Conservation (phyloP, 179 eudicot genomes). For the Drosera spatulata region DNA sequence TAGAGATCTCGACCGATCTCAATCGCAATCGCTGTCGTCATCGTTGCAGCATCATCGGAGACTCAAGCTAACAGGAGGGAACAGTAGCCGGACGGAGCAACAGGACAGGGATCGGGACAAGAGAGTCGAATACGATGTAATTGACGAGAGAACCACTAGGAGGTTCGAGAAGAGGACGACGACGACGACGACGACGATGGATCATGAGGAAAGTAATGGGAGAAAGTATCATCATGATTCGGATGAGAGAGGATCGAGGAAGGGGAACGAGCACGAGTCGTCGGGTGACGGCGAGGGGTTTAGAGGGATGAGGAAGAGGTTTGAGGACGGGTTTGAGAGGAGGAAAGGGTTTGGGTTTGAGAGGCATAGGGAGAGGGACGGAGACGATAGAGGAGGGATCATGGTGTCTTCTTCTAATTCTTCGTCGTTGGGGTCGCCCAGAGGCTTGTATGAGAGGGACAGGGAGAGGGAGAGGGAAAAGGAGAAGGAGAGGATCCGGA, state of each 20-base stretch:
- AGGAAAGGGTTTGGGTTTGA: slow-evolving; percentile 85
- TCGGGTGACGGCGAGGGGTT: slow-evolving; percentile 38
- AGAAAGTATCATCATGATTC: slow-evolving; percentile 25
- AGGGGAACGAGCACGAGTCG: neutral
- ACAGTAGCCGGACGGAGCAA: slow-evolving; percentile 9
- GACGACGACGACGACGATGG: slow-evolving; percentile 2
- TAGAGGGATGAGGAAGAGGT: slow-evolving; percentile 43
- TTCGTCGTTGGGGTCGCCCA: slow-evolving; percentile 34
- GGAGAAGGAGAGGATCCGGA: slow-evolving; percentile 33
- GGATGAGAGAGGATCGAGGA: slow-evolving; percentile 25
- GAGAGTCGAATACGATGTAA: slow-evolving; percentile 9
- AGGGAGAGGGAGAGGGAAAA: slow-evolving; percentile 25
- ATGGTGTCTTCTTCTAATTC: slow-evolving; percentile 37
- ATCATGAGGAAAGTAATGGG: slow-evolving; percentile 30
- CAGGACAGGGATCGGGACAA: slow-evolving; percentile 8
- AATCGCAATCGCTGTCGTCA: slow-evolving; percentile 14
- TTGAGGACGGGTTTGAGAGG: slow-evolving; percentile 58
- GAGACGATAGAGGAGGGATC: slow-evolving; percentile 29
- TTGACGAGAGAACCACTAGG: slow-evolving; percentile 9
- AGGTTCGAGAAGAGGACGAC: slow-evolving; percentile 14
- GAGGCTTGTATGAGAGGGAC: slow-evolving; percentile 23
- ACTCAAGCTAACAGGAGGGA: slow-evolving; percentile 12
- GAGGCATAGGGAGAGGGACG: slow-evolving; percentile 69
- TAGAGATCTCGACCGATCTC: slow-evolving; percentile 21
- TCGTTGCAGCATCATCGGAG: slow-evolving; percentile 26